These are phyloP conservation scores for Candida caryicola DNA, from an alignment of 805 yeast genomes.

Conservation along the genomic window DNA sequence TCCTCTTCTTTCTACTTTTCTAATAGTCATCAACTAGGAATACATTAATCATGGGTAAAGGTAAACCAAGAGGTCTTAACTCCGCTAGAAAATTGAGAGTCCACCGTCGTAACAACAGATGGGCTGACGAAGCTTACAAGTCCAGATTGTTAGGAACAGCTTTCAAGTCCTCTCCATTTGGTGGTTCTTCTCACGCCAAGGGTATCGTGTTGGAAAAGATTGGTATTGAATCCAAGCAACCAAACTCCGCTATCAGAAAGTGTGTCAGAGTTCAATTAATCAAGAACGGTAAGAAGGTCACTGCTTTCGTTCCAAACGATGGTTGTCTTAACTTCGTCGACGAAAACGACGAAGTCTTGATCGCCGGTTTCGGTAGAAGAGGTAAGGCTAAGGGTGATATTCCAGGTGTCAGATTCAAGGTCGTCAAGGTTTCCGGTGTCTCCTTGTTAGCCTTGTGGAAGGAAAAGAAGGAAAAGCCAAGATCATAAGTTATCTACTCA, in stretches of 20 bases:
- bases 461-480: conserved; percentile 99
- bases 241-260: conserved; percentile 99
- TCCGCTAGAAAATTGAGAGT: conserved; percentile 99
- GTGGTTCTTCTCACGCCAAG: conserved; percentile 99
- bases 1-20: conserved; percentile 1
- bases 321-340: conserved; percentile 99
- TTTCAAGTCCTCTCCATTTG: conserved; percentile 99
- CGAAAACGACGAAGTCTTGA: conserved; percentile 98
- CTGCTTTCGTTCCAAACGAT: conserved; percentile 99
- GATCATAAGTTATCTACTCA: conserved; percentile 63
- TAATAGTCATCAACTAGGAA: conserved; percentile 9
- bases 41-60: conserved; percentile 85
- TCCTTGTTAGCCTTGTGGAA: conserved; percentile 99
- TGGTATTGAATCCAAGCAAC: conserved; percentile 99
- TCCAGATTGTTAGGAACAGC: conserved; percentile 99
- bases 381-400: conserved; percentile 99
- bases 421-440: conserved; percentile 99
- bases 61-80: conserved; percentile 99
- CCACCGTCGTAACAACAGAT: conserved; percentile 99
- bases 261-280: conserved; percentile 99
- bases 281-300: conserved; percentile 99
- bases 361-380: conserved; percentile 99
- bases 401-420: conserved; percentile 99
- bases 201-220: conserved; percentile 99
- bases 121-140: conserved; percentile 99